Percentiles rank a stretch among this genome's conserved stretches.
These are phyloP conservation scores for Eruca vesicaria DNA, from an alignment of 441 rosid genomes.

Conservation along the genomic window DNA sequence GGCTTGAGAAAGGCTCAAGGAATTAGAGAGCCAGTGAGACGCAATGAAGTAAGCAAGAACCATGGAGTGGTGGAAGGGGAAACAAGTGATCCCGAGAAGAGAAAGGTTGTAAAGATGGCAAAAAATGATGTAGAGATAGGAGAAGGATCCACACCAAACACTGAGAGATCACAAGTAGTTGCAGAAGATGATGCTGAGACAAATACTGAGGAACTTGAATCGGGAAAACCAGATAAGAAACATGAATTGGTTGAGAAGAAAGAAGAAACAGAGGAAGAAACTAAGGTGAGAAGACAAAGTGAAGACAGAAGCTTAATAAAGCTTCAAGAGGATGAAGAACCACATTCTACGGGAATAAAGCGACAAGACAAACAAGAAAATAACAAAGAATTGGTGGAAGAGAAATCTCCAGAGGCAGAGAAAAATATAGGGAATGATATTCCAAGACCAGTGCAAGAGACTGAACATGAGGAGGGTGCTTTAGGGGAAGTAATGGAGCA, in stretches of 20 bases:
- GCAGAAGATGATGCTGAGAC: conserved; percentile 8
- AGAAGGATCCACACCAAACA: background rate
- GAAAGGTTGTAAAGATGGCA: background rate
- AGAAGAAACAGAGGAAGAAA: background rate
- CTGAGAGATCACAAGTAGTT: too few relatives aligned
- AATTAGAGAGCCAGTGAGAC: background rate
- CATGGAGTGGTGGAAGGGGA: background rate
- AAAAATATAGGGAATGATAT: background rate
- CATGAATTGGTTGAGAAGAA: too few relatives aligned
- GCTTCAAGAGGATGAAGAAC: too few relatives aligned
- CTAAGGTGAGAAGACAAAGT: background rate
- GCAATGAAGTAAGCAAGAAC: background rate
- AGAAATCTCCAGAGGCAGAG: background rate
- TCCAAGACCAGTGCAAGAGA: too few relatives aligned
- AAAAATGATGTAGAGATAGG: background rate
- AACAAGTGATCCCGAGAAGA: too few relatives aligned
- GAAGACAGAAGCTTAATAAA: too few relatives aligned
- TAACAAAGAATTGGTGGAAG: background rate
- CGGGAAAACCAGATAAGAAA: background rate
- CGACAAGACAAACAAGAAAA: background rate
- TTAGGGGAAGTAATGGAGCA: too few relatives aligned
- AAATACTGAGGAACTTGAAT: background rate
- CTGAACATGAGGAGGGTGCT: too few relatives aligned
- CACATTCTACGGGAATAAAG: background rate
- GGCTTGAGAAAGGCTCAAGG: conserved; percentile 12